phyloP scores from a whole-genome alignment of 2,329 filamentous ascomycete species.

The Phialophora chinensis region DNA sequence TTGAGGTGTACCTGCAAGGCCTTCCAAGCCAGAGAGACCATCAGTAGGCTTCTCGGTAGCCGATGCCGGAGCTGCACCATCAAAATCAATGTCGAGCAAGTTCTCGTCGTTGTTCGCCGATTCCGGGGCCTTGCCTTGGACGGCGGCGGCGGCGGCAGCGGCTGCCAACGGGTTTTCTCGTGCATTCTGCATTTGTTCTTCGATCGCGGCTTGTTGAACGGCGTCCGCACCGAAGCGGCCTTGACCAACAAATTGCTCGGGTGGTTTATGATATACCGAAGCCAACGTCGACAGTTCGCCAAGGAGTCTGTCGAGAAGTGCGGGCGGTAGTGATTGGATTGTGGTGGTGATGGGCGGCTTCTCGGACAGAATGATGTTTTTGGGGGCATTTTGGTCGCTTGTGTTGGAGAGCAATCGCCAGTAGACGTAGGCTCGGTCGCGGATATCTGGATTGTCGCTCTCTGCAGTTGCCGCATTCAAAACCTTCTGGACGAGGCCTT shows the following conservation, averaged over 20 bases:
- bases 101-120: conserved; percentile 85
- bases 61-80: conserved; percentile 89
- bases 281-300: conserved; percentile 90
- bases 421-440: conserved; percentile 96
- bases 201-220: conserved; percentile 92
- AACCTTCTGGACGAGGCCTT: conserved; percentile 91
- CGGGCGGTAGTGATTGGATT: conserved; percentile 83
- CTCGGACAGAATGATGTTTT: conserved; percentile 90
- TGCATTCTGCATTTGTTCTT: conserved; percentile 90
- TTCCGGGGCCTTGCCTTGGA: conserved; percentile 58
- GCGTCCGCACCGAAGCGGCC: conserved; percentile 92
- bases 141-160: conserved; percentile 72
- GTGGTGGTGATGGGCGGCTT: conserved; percentile 95
- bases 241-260: conserved; percentile 96
- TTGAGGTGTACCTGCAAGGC: conserved; percentile 63
- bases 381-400: conserved; percentile 86
- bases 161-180: conserved; percentile 94
- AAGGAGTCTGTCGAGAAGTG: conserved; percentile 87
- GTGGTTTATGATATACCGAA: conserved; percentile 97
- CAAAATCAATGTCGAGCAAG: conserved; percentile 93
- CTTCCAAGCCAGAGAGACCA: conserved; percentile 69
- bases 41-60: conserved; percentile 68
- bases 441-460: conserved; percentile 96
- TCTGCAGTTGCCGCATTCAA: conserved; percentile 90
- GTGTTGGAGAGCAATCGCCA: conserved; percentile 85